Evolutionary conservation across 1,139 yeast species (phyloP).

Genomic region (Blastobotrys apis): DNA sequence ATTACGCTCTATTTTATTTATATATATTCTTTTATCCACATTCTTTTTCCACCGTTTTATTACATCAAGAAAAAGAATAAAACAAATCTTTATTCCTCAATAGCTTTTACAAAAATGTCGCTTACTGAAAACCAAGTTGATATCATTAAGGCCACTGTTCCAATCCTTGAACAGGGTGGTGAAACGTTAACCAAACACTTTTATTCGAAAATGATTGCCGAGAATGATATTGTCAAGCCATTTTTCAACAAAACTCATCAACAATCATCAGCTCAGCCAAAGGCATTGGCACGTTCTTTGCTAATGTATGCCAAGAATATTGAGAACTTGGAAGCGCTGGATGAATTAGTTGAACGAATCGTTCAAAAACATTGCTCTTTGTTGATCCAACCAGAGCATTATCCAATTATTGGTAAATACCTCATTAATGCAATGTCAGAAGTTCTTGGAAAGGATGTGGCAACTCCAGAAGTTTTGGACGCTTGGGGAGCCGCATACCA

Average conservation of each 20-base stretch:
- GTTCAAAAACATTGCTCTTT: conserved; percentile 65
- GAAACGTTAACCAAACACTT: conserved; percentile 51
- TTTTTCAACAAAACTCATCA: conserved; percentile 62
- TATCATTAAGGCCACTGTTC: conserved; percentile 57
- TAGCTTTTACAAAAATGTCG: conserved; percentile 37
- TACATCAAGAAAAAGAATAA: too few relatives aligned
- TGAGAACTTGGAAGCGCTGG: conserved; percentile 52
- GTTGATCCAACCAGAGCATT: conserved; percentile 58
- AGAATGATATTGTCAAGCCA: conserved; percentile 52
- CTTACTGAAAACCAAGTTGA: conserved; percentile 73
- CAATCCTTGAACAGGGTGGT: conserved; percentile 55
- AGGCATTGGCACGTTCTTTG: conserved; percentile 59
- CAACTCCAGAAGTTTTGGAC: conserved; percentile 51
- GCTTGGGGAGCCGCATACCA: conserved; percentile 71
- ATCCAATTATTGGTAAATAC: conserved; percentile 58
- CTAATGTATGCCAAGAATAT: conserved; percentile 61
- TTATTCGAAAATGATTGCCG: conserved; percentile 52
- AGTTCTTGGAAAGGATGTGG: conserved; percentile 53
- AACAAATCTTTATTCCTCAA: too few relatives aligned
- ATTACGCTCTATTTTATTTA: too few relatives aligned
- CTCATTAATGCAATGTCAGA: conserved; percentile 51
- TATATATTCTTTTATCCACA: too few relatives aligned
- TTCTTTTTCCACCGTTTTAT: too few relatives aligned
- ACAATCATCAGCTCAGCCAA: conserved; percentile 53
- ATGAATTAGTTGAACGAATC: conserved; percentile 55